Conservation (phyloP, 192 early-diverging fungal genomes). For the Geranomyces michiganensis region DNA sequence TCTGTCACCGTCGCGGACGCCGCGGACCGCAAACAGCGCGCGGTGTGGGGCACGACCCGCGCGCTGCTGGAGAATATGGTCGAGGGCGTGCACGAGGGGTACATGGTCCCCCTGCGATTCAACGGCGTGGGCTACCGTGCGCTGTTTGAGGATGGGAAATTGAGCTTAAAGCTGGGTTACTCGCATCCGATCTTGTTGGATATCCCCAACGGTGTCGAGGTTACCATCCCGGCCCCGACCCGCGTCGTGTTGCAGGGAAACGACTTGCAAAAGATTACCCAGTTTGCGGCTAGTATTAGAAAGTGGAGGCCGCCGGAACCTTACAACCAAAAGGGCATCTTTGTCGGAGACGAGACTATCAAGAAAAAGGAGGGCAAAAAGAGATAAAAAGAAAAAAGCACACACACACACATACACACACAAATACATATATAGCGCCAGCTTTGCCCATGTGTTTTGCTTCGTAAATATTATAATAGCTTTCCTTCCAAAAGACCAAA, state of each 20-base stretch:
- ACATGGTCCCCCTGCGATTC: conserved; percentile 77
- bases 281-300: conserved; percentile 91
- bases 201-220: conserved; percentile 80
- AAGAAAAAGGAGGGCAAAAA: conserved; percentile 98
- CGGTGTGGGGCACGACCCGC: conserved; percentile 98
- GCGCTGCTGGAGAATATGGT: conserved; percentile 86
- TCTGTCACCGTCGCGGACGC: conserved; percentile 59
- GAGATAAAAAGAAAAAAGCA: conserved; percentile 51
- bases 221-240: conserved; percentile 77
- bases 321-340: conserved; percentile 99
- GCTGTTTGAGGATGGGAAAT: conserved; percentile 67
- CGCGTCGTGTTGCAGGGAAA: conserved; percentile 80
- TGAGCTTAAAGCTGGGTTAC: conserved; percentile 85
- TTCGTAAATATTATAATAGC: no score
- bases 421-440: no score
- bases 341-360: conserved; percentile 97
- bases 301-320: conserved; percentile 93
- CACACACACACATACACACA: no score
- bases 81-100: conserved; percentile 88
- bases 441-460: no score
- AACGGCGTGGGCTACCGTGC: conserved; percentile 96
- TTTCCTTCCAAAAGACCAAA: no score
- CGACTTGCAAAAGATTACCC: conserved; percentile 78
- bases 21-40: conserved; percentile 70
- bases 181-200: conserved; percentile 79